phyloP scores from a whole-genome alignment of 2,329 filamentous ascomycete species.

The Fusarium bulbicola region DNA sequence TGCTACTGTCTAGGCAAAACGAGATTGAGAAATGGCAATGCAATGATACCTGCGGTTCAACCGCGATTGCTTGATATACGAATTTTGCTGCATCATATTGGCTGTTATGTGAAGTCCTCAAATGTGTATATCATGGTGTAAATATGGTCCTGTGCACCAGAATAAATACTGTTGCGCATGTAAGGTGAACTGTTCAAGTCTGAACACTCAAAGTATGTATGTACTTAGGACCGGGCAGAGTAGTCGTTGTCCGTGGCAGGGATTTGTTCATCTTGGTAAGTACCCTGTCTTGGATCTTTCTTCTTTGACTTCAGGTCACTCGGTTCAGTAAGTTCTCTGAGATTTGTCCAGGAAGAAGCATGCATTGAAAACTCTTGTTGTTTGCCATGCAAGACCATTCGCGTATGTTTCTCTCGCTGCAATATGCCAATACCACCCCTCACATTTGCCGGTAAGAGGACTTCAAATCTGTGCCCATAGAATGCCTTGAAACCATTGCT shows the following conservation, averaged over 20 bases:
- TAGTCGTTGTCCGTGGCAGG: not conserved
- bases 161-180: not conserved
- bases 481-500: too few relatives aligned
- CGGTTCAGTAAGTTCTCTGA: not conserved
- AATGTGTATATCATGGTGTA: not conserved
- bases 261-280: not conserved
- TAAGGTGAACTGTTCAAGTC: not conserved
- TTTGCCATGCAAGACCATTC: not conserved
- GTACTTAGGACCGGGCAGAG: not conserved
- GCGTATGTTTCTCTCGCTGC: too few relatives aligned
- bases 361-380: not conserved
- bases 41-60: slow-evolving; percentile 37
- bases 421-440: not conserved
- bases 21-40: slow-evolving; percentile 41
- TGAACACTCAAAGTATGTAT: not conserved
- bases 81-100: not conserved
- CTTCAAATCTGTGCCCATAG: not conserved
- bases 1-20: slow-evolving; percentile 25
- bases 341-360: not conserved
- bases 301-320: not conserved
- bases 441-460: not conserved
- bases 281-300: not conserved
- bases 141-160: not conserved
- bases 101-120: not conserved
- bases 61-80: slow-evolving; percentile 35